Conservation (phyloP, 139 green algal species). For the Klebsormidium nitens region DNA sequence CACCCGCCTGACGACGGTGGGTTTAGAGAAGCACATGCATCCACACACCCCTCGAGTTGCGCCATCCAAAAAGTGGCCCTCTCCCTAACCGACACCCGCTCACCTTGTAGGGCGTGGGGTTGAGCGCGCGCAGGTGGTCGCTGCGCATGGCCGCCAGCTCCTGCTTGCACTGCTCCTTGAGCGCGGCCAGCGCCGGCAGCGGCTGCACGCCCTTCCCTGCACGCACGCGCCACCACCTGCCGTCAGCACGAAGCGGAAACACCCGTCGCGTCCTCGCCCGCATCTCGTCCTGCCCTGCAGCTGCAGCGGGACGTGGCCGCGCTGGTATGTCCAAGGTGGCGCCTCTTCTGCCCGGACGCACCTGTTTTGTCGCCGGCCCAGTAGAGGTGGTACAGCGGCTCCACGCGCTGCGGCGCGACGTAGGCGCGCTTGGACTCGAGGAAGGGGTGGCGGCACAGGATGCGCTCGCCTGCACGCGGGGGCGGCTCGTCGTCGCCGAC, state of each 20-base stretch:
- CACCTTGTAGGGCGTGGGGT: constrained; percentile 50
- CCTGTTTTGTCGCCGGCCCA: constrained; percentile 39
- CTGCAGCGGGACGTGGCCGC: background rate
- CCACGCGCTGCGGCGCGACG: constrained; percentile 36
- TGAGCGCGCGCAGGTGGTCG: constrained; percentile 34
- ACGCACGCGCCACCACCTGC: too few relatives aligned
- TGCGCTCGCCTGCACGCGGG: constrained; percentile 35
- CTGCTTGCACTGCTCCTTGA: constrained; percentile 11
- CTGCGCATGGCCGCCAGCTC: constrained; percentile 17
- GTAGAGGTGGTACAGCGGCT: constrained; percentile 32
- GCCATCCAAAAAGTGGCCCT: too few relatives aligned
- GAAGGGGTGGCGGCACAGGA: constrained; percentile 45
- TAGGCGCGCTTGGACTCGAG: constrained; percentile 41
- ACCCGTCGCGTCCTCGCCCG: too few relatives aligned
- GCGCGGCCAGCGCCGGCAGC: constrained; percentile 21
- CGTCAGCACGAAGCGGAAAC: too few relatives aligned
- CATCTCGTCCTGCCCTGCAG: too few relatives aligned
- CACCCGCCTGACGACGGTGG: too few relatives aligned
- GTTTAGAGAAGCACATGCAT: too few relatives aligned
- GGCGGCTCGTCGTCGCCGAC: constrained; percentile 12
- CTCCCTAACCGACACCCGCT: background rate
- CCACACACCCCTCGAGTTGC: too few relatives aligned
- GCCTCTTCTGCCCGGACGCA: background rate
- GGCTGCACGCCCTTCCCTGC: constrained; percentile 8
- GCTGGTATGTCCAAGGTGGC: background rate